Percentiles rank a stretch among this genome's conserved stretches.
phyloP scores from a whole-genome alignment of 1,284 basidiomycete species.

The Trichosporon inkin region DNA sequence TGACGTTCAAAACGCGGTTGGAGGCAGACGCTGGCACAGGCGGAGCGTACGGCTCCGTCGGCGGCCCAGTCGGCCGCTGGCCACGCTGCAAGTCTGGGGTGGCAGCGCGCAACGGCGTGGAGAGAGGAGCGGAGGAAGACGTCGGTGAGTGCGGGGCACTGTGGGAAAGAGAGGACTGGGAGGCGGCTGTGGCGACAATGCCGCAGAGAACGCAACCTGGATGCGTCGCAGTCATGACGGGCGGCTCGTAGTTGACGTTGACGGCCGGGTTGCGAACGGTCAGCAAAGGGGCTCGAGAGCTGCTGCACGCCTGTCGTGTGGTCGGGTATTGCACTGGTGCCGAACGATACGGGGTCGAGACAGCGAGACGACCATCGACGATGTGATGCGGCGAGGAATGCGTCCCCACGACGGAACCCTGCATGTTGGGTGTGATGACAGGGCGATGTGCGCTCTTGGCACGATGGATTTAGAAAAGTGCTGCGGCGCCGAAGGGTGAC shows the following conservation, averaged over 20 bases:
- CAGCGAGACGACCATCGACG: not conserved
- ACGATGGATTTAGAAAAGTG: slow-evolving; percentile 4
- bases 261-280: not conserved
- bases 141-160: slow-evolving; percentile 13
- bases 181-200: slow-evolving; percentile 25
- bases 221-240: slow-evolving; percentile 9
- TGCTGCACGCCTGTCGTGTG: not conserved
- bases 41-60: not conserved
- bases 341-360: not conserved
- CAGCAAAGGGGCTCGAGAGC: not conserved
- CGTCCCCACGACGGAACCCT: not conserved
- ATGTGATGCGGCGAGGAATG: not conserved
- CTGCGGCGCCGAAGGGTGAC: not conserved
- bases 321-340: not conserved
- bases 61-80: slow-evolving; percentile 3
- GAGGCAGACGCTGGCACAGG: not conserved
- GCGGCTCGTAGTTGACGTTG: not conserved
- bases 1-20: slow-evolving; percentile 20
- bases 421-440: not conserved
- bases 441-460: not conserved
- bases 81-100: slow-evolving; percentile 20
- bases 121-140: slow-evolving; percentile 9
- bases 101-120: slow-evolving; percentile 16
- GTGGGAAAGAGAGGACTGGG: slow-evolving; percentile 1
- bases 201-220: slow-evolving; percentile 39